A percentile compares a stretch with the other conserved stretches of the same genome.
These are phyloP conservation scores for Sporobolomyces roseus DNA, from an alignment of 768 basidiomycete genomes.

Conservation along the genomic window DNA sequence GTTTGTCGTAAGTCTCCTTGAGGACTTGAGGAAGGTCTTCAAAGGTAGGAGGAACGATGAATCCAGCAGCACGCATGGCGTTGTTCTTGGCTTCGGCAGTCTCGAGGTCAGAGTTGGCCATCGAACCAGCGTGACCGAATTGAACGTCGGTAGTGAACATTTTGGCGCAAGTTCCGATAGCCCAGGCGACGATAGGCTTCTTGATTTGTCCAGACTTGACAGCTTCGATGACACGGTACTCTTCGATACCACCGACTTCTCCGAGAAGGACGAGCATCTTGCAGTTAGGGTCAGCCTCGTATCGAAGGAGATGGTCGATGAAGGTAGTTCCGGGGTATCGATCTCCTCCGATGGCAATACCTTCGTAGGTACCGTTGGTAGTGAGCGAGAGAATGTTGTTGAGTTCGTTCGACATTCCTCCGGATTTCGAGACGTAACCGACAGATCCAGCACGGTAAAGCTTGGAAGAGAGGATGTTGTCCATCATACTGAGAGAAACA, in stretches of 20 bases:
- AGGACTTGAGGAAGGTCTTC: constrained; percentile 87
- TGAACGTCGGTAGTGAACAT: constrained; percentile 99
- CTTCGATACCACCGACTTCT: constrained; percentile 97
- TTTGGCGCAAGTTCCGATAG: constrained; percentile 99
- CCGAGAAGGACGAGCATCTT: constrained; percentile 99
- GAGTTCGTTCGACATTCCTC: constrained; percentile 99
- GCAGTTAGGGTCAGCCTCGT: constrained; percentile 94
- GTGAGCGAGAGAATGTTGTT: constrained; percentile 96
- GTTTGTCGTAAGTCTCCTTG: constrained; percentile 74
- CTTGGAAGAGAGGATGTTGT: constrained; percentile 98
- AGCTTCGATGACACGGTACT: constrained; percentile 97
- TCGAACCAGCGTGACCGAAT: constrained; percentile 96
- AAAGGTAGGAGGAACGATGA: constrained; percentile 95
- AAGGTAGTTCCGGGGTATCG: constrained; percentile 97
- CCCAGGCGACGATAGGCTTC: constrained; percentile 99
- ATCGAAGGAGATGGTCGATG: constrained; percentile 96
- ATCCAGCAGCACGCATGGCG: constrained; percentile 89
- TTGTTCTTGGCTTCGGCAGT: constrained; percentile 97
- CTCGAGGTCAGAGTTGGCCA: constrained; percentile 96
- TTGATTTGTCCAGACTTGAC: constrained; percentile 88
- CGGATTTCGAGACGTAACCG: constrained; percentile 98
- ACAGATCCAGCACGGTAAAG: constrained; percentile 96
- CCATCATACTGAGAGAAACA: constrained; percentile 76
- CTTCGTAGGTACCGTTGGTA: constrained; percentile 99
- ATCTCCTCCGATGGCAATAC: constrained; percentile 99